A percentile compares a stretch with the other conserved stretches of the same genome.
phyloP scores from a whole-genome alignment of 148 eudicot species.

The Dianthus caryophyllus region DNA sequence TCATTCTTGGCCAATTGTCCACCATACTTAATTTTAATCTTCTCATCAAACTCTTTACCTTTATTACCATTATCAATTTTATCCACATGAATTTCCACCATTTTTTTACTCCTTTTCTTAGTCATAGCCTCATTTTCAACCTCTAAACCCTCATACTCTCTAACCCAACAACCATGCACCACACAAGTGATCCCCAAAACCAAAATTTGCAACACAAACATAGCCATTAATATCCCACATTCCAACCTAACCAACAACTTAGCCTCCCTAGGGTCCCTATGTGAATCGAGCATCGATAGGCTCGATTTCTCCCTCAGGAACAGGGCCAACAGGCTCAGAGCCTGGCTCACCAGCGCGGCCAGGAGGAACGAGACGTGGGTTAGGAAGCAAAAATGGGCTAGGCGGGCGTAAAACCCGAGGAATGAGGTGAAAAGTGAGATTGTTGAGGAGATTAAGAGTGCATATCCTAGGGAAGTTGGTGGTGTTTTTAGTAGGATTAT shows the following conservation, averaged over 20 bases:
- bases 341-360: constrained; percentile 42
- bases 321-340: constrained; percentile 41
- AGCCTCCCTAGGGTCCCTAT: constrained; percentile 57
- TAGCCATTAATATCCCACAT: constrained; percentile 62
- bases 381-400: constrained; percentile 53
- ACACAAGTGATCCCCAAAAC: constrained; percentile 45
- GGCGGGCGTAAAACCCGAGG: constrained; percentile 53
- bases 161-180: constrained; percentile 54
- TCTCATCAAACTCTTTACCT: constrained; percentile 28
- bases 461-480: constrained; percentile 57
- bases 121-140: constrained; percentile 36
- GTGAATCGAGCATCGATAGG: constrained; percentile 43
- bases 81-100: constrained; percentile 34
- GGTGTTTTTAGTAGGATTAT: constrained; percentile 49
- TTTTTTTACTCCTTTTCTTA: constrained; percentile 35
- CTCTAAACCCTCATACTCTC: constrained; percentile 51
- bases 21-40: constrained; percentile 24
- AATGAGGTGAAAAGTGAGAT: constrained; percentile 56
- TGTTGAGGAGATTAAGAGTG: constrained; percentile 41
- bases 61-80: constrained; percentile 40
- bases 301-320: constrained; percentile 53
- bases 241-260: constrained; percentile 60
- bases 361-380: constrained; percentile 53
- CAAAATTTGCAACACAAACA: constrained; percentile 51
- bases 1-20: constrained; percentile 17